Evolutionary conservation across 148 eudicot species (phyloP).

Genomic region (Silene latifolia): DNA sequence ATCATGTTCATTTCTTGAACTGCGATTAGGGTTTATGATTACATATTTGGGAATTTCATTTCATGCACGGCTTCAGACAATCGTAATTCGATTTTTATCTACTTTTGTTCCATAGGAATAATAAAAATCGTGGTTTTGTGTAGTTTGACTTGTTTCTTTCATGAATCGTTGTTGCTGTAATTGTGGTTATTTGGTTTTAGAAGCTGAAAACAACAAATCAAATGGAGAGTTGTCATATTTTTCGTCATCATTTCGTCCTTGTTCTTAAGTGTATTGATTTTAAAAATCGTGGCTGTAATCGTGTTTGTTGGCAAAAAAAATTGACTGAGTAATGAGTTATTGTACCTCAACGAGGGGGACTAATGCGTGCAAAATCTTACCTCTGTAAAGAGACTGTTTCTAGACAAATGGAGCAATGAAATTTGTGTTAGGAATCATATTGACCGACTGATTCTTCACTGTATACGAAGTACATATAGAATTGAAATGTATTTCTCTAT

Average conservation of each 20-base stretch:
- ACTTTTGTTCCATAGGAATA: background rate
- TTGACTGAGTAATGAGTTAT: too few relatives aligned
- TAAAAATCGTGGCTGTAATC: too few relatives aligned
- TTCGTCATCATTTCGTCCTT: background rate
- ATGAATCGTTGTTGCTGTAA: too few relatives aligned
- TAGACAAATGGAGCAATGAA: background rate
- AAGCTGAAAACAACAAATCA: too few relatives aligned
- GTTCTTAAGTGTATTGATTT: background rate
- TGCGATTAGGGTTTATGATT: background rate
- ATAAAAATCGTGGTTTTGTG: background rate
- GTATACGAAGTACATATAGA: background rate
- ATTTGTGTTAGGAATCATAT: background rate
- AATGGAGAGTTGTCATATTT: background rate
- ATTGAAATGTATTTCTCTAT: background rate
- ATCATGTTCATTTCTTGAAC: constrained; percentile 5
- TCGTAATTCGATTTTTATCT: background rate
- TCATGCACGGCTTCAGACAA: too few relatives aligned
- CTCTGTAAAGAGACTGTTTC: background rate
- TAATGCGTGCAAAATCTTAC: too few relatives aligned
- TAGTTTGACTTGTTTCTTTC: too few relatives aligned
- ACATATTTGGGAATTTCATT: too few relatives aligned
- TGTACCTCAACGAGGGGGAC: too few relatives aligned
- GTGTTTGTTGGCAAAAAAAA: too few relatives aligned
- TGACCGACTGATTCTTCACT: background rate
- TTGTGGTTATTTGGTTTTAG: too few relatives aligned